phyloP scores from a whole-genome alignment of 352 stramenopile genomes.

The Phytophthora uliginosa region DNA sequence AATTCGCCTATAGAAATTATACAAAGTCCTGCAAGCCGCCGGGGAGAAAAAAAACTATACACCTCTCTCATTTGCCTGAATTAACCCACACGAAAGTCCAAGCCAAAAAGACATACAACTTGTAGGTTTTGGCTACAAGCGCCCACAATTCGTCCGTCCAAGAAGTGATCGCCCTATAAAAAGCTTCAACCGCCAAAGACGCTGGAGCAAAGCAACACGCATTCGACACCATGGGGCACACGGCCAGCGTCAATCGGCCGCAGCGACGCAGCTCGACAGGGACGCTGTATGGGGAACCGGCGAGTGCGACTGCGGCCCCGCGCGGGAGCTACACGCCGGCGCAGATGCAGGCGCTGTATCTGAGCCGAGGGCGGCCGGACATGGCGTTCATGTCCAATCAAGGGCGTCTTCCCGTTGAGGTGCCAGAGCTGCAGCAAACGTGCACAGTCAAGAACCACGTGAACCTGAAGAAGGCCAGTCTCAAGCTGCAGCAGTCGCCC shows the following conservation, averaged over 20 bases:
- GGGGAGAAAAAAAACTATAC: no score
- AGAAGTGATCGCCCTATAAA: no score
- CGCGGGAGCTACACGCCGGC: constrained; percentile 77
- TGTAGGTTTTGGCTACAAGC: no score
- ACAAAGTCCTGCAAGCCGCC: neutral
- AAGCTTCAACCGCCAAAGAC: constrained; percentile 14
- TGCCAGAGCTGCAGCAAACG: constrained; percentile 89
- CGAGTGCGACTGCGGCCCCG: constrained; percentile 46
- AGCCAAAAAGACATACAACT: no score
- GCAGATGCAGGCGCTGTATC: constrained; percentile 87
- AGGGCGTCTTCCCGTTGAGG: constrained; percentile 47
- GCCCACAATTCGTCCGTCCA: neutral
- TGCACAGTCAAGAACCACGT: constrained; percentile 87
- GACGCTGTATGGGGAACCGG: constrained; percentile 75
- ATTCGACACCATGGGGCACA: constrained; percentile 69
- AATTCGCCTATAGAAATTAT: neutral
- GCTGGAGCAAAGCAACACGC: neutral
- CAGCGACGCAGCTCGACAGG: constrained; percentile 41
- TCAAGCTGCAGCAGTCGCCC: constrained; percentile 57
- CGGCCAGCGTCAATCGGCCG: constrained; percentile 71
- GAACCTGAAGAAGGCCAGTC: constrained; percentile 85
- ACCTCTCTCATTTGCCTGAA: no score
- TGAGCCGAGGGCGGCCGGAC: constrained; percentile 80
- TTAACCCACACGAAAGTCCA: no score
- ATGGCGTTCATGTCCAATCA: constrained; percentile 91